Evolutionary conservation across 1,284 basidiomycete species (phyloP).

Genomic region (Anthracocystis setariae): DNA sequence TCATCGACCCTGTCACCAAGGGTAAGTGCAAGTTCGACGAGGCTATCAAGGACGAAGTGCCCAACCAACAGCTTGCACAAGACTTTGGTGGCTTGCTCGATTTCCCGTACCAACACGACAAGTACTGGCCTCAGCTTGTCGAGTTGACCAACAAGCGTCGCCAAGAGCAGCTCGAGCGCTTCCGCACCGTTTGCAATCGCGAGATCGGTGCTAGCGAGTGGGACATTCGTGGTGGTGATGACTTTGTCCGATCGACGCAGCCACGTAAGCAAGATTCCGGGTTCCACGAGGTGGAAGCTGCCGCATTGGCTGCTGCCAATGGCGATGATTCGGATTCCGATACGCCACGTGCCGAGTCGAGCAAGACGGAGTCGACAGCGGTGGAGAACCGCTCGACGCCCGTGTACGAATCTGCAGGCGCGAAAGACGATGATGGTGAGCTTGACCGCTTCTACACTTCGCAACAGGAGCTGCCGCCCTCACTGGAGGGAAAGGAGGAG

Average conservation of each 20-base stretch:
- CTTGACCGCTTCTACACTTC: slow-evolving; percentile 50
- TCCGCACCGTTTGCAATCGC: slow-evolving; percentile 61
- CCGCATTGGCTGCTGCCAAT: not conserved
- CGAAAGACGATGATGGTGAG: slow-evolving; percentile 14
- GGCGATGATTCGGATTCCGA: not conserved
- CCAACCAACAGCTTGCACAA: slow-evolving; percentile 47
- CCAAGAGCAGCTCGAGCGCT: slow-evolving; percentile 73
- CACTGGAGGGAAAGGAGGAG: slow-evolving; percentile 12
- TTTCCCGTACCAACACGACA: slow-evolving; percentile 75
- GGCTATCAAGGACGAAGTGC: slow-evolving; percentile 60
- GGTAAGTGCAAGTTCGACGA: slow-evolving; percentile 65
- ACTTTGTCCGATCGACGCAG: slow-evolving; percentile 19
- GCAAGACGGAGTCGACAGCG: slow-evolving; percentile 8
- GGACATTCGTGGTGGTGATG: slow-evolving; percentile 66
- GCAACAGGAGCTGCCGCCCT: slow-evolving; percentile 31
- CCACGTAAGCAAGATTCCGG: slow-evolving; percentile 44
- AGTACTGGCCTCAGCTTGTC: slow-evolving; percentile 78
- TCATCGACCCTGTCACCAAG: slow-evolving; percentile 69
- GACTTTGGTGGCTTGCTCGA: slow-evolving; percentile 63
- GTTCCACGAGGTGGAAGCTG: slow-evolving; percentile 19
- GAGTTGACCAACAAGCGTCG: slow-evolving; percentile 72
- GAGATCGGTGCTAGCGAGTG: slow-evolving; percentile 67
- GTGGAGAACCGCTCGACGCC: slow-evolving; percentile 16
- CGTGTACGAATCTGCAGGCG: slow-evolving; percentile 9
- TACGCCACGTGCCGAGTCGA: slow-evolving; percentile 1